Base-by-base conservation (phyloP, 352 stramenopile genomes). In the Pilasporangium apinafurcum region DNA sequence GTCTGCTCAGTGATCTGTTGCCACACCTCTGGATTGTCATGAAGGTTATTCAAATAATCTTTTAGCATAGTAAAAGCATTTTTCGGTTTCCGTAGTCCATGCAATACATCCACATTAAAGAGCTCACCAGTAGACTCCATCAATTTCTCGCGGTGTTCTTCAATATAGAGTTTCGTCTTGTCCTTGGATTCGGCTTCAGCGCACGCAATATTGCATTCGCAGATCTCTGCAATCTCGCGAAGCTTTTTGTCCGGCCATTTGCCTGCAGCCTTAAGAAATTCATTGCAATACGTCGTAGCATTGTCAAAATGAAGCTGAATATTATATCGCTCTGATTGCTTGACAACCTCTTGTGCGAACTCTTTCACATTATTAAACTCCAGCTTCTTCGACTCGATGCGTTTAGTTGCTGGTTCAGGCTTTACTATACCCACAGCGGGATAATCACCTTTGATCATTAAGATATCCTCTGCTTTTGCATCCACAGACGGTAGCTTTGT, bases 391-490 rank as follows among this genome's bases (percentile, higher is more conserved):
- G 8, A 18, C 1, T 51, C 16, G 0, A 13, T 65, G 9, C 31
- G 31, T 35, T 53, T 75, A 22, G 30, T 60, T 8, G 51, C 56
- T 31, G 60, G 51, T n/a, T 49, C 60, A 25, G 57, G 51, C 30
- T 62, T 56, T 2, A 64, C 26, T 8, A 62, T 27, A 2, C 38
- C 35, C 37, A 64, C 35, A 0, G 59, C 62, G 22, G 66, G 62
- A 25, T 62, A 78, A 35, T 41, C 61, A 8, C 66, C 66, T 37
- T 74, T 78, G 8, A 74, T 37, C 13, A 78, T 27, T 10, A 55
- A 62, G 60, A 17, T 37, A 62, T 58, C 59, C 9, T 7, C 42
- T 18, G 30, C 17, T 14, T 8, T 22, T 31, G 9, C n/a, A n/a
- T 14, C 31, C 14, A 25, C 39, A 30, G n/a, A 16, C 28, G 5